phyloP scores from a whole-genome alignment of 768 basidiomycete genomes.

The Botryobasidium botryosum region DNA sequence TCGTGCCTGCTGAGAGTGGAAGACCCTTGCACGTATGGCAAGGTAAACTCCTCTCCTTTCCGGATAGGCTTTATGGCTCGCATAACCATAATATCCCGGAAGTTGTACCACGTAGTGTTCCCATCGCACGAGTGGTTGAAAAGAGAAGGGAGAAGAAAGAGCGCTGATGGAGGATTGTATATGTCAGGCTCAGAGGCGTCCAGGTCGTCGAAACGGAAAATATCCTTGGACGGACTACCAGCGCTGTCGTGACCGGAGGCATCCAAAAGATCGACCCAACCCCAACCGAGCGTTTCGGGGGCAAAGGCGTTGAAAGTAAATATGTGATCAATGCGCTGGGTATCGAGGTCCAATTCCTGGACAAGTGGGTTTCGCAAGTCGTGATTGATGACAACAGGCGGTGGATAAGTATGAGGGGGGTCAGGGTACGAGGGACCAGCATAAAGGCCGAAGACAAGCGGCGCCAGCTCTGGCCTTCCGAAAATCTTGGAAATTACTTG shows the following conservation, averaged over 20 bases:
- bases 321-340: conserved; percentile 17
- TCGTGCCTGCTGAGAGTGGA: background rate
- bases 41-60: conserved; percentile 17
- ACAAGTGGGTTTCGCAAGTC: background rate
- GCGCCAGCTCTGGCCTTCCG: conserved; percentile 15
- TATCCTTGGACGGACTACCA: background rate
- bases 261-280: no score
- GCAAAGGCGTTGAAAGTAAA: conserved; percentile 15
- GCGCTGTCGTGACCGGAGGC: no score
- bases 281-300: no score
- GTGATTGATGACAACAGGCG: background rate
- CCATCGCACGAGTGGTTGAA: conserved; percentile 23
- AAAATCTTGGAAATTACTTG: no score
- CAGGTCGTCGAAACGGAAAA: background rate
- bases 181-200: background rate
- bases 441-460: conserved; percentile 16
- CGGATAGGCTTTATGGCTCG: conserved; percentile 15
- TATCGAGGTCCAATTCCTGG: conserved; percentile 12
- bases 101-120: conserved; percentile 15
- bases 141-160: conserved; percentile 19
- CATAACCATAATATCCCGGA: conserved; percentile 20
- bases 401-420: conserved; percentile 13
- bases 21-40: conserved; percentile 9
- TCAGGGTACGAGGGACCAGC: conserved; percentile 15
- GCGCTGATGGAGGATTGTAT: conserved; percentile 10